Conservation (phyloP, 2,329 filamentous ascomycete genomes). For the Neodidymelliopsis sp. region DNA sequence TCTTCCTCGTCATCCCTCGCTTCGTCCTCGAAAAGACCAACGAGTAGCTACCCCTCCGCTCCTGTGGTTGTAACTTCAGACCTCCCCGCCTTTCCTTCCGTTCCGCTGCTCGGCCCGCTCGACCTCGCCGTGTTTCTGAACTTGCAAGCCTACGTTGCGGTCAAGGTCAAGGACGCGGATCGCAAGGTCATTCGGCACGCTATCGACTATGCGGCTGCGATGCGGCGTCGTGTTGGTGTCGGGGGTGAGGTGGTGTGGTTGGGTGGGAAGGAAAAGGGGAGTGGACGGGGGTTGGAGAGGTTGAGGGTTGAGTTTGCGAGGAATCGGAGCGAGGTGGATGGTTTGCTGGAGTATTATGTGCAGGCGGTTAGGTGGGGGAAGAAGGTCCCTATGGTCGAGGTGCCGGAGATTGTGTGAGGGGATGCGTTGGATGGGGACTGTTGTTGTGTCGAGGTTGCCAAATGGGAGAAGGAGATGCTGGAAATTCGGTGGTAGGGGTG, state of each 20-base stretch:
- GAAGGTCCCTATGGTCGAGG: constrained; percentile 25
- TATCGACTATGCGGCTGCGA: constrained; percentile 30
- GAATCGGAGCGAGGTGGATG: constrained; percentile 23
- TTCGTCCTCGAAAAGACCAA: constrained; percentile 5
- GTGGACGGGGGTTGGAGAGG: constrained; percentile 13
- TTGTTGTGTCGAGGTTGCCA: too few species aligned
- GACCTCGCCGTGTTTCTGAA: constrained; percentile 38
- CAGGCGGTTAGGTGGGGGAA: constrained; percentile 33
- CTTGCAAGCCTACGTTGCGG: constrained; percentile 26
- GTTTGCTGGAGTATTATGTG: constrained; percentile 33
- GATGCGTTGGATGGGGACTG: not conserved
- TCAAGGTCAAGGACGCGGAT: constrained; percentile 30
- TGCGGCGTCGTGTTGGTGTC: constrained; percentile 27
- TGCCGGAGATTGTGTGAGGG: constrained; percentile 28
- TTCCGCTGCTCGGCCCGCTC: constrained; percentile 17
- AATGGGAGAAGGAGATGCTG: not conserved
- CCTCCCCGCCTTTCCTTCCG: constrained; percentile 18
- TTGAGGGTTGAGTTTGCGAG: constrained; percentile 26
- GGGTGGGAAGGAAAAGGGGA: not conserved
- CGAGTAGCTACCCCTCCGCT: constrained; percentile 2
- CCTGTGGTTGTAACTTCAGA: constrained; percentile 1
- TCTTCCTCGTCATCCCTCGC: constrained; percentile 16
- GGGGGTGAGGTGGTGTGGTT: constrained; percentile 31
- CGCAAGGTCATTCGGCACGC: constrained; percentile 32
- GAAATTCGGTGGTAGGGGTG: not conserved